Conservation (phyloP, 345 rosid genomes). For the Gossypium bickii region DNA sequence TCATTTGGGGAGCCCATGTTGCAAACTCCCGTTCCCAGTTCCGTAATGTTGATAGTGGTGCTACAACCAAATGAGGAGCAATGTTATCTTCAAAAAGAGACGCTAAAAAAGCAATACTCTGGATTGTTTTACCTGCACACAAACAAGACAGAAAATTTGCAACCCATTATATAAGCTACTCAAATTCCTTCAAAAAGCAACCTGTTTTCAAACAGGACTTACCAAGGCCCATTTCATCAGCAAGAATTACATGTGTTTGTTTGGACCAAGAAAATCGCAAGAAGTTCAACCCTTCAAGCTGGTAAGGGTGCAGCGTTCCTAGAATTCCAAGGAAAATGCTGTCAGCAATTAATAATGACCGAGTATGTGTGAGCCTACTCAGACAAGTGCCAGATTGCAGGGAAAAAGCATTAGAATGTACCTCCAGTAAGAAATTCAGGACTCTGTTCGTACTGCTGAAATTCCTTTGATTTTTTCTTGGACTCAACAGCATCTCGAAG, state of each 20-base stretch:
- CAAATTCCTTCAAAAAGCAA: not conserved
- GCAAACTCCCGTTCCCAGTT: slow-evolving; percentile 99
- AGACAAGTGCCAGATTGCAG: slow-evolving; percentile 11
- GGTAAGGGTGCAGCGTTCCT: slow-evolving; percentile 97
- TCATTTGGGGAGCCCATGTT: slow-evolving; percentile 98
- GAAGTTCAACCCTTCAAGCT: slow-evolving; percentile 96
- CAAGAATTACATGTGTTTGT: slow-evolving; percentile 96
- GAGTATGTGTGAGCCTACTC: slow-evolving; percentile 6
- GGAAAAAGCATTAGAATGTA: slow-evolving; percentile 25
- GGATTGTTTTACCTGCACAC: slow-evolving; percentile 90
- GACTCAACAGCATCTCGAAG: slow-evolving; percentile 41
- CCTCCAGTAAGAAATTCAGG: slow-evolving; percentile 95
- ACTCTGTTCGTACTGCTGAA: slow-evolving; percentile 75
- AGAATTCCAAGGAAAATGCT: slow-evolving; percentile 32
- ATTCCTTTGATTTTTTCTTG: slow-evolving; percentile 66
- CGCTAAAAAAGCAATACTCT: slow-evolving; percentile 96
- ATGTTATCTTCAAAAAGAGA: slow-evolving; percentile 69
- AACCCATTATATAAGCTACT: not conserved
- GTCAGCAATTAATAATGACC: slow-evolving; percentile 16
- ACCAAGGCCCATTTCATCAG: slow-evolving; percentile 99
- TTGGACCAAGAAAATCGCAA: slow-evolving; percentile 94
- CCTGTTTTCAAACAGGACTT: slow-evolving; percentile 8
- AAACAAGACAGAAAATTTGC: slow-evolving; percentile 17
- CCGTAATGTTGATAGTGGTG: slow-evolving; percentile 96
- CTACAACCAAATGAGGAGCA: slow-evolving; percentile 87